Conservation (phyloP, 2,329 filamentous ascomycete species). For the Colletotrichum scovillei region DNA sequence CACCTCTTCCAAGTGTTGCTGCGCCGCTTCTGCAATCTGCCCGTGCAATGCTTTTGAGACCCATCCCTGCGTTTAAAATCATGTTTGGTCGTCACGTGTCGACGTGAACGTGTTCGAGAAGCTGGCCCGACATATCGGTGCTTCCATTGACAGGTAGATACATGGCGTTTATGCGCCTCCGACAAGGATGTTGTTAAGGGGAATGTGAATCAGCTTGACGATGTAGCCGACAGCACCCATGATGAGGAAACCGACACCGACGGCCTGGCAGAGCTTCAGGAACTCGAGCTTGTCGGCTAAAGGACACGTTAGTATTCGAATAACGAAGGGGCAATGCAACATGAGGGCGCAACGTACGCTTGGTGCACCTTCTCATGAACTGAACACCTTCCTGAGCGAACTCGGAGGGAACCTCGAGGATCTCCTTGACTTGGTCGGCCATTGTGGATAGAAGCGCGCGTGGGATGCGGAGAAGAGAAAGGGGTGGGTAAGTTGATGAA, state of each 20-base stretch:
- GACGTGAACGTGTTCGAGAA: conserved; percentile 16
- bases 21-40: conserved; percentile 18
- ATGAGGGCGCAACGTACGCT: conserved; percentile 60
- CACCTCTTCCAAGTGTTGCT: conserved; percentile 3
- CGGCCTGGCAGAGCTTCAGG: conserved; percentile 64
- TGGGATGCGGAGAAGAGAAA: conserved; percentile 25
- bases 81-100: conserved; percentile 14
- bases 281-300: conserved; percentile 54
- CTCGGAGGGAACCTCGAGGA: conserved; percentile 75
- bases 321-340: not conserved
- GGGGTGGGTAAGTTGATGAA: conserved; percentile 1
- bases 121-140: conserved; percentile 8
- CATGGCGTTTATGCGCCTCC: conserved; percentile 65
- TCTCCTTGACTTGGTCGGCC: conserved; percentile 76
- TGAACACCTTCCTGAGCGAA: conserved; percentile 72
- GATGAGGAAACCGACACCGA: conserved; percentile 76
- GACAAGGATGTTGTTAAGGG: conserved; percentile 77
- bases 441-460: conserved; percentile 51
- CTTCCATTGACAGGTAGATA: not conserved
- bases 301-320: conserved; percentile 2
- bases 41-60: conserved; percentile 21
- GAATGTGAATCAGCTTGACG: conserved; percentile 78
- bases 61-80: conserved; percentile 28
- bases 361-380: conserved; percentile 72
- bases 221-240: conserved; percentile 78